Base-by-base conservation (phyloP, 192 early-diverging fungal species). In the Podila horticola region DNA sequence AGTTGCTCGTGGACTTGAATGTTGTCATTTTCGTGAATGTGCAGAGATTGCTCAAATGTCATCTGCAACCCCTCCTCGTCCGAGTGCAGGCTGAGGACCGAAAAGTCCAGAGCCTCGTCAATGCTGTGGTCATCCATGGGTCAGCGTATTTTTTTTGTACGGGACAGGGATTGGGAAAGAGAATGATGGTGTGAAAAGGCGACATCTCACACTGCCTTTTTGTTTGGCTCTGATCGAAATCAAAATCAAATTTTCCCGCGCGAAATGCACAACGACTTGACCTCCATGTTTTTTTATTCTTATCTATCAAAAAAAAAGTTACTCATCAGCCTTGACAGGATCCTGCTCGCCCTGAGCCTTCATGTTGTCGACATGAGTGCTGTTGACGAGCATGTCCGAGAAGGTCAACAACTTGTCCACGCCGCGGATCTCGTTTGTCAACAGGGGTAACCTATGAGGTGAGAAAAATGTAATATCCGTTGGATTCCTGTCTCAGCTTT, bases 381-480 rank as follows among this genome's bases (percentile, higher is more conserved):
- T 73, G 58, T 93, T 90, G 30, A 98, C 88, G 45, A 99, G 85
- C 91, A 96, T 93, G 61, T 97, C 92, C 22, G 94, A 96, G 79
- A 99, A 99, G 29, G 90, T 84, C 72, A 95, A 93, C 83, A 99
- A 93, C 77, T 92, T 92, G 31, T 97, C 95, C 19, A 94, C 94
- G 48, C 98, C 98, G 58, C 98, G 92, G 26, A 99, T 94, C 89
- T 99, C 98, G 65, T 93, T 92, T 17, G 97, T 99, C 84, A 99
- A 87, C 41, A 99, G 85, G 12, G 98, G 98, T 90, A 99, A 91
- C 83, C 94, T 90, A 33, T 93, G 85, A 72, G 24, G 8, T 7
- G n/a, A n/a, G 10, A 59, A 68, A 22, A 57, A 60, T 58, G 58
- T 4, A 45, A 28, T 6, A 41, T 10, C 11, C 19, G 11, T 31